A percentile compares a stretch with the other conserved stretches of the same genome.
Conservation (phyloP, 805 yeast genomes). For the Candida maltosa region DNA sequence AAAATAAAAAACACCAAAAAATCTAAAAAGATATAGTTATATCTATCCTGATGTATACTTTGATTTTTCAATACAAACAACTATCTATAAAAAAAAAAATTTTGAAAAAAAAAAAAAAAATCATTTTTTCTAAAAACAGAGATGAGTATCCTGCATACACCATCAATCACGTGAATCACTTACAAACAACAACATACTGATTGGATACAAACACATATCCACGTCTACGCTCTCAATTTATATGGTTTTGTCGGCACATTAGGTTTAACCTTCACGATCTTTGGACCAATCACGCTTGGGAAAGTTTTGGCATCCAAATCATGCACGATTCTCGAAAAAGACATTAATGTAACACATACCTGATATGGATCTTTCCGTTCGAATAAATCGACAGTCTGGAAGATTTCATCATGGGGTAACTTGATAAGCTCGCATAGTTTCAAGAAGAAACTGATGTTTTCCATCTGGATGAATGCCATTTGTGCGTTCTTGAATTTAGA, state of each 20-base stretch:
- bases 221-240: slow-evolving; percentile 15
- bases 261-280: slow-evolving; percentile 41
- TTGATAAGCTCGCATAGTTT: slow-evolving; percentile 60
- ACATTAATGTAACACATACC: slow-evolving; percentile 68
- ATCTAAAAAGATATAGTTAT: too few species aligned
- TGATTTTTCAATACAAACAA: too few species aligned
- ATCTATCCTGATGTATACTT: too few species aligned
- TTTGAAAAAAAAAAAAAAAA: too few species aligned
- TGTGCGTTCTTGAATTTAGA: slow-evolving; percentile 54
- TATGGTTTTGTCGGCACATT: slow-evolving; percentile 57
- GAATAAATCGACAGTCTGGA: slow-evolving; percentile 73
- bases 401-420: slow-evolving; percentile 76
- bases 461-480: slow-evolving; percentile 82
- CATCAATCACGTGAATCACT: too few species aligned
- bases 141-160: too few species aligned
- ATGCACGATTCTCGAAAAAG: slow-evolving; percentile 69
- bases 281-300: slow-evolving; percentile 40
- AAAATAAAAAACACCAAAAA: too few species aligned
- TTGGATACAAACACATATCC: neutral
- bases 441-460: slow-evolving; percentile 72
- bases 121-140: too few species aligned
- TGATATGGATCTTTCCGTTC: slow-evolving; percentile 76
- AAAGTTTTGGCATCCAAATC: slow-evolving; percentile 25
- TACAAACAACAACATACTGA: neutral
- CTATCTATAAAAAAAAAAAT: too few species aligned